Conservation (phyloP, 2,329 filamentous ascomycete species). For the Aspergillus pseudoglaucus region DNA sequence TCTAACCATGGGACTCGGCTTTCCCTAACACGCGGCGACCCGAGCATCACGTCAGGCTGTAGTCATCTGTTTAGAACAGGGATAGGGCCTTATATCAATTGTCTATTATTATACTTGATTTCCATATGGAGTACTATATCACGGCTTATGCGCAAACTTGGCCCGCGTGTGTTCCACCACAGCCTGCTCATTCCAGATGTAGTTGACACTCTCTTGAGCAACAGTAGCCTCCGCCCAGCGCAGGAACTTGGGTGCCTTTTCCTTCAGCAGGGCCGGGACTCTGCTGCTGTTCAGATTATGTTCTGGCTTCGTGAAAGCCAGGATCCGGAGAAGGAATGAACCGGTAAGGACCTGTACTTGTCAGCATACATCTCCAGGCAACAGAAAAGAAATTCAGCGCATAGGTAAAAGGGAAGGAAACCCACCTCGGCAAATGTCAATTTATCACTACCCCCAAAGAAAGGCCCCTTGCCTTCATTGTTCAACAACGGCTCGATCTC, state of each 20-base stretch:
- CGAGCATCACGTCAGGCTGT: no score
- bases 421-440: constrained; percentile 65
- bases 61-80: no score
- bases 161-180: constrained; percentile 39
- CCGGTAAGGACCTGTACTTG: constrained; percentile 52
- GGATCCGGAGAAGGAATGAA: constrained; percentile 60
- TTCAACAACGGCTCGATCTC: constrained; percentile 66
- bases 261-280: constrained; percentile 40
- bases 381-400: not conserved
- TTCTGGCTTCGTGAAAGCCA: constrained; percentile 49
- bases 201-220: constrained; percentile 59
- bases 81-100: no score
- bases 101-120: no score
- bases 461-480: constrained; percentile 41
- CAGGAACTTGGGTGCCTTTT: constrained; percentile 58
- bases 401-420: not conserved
- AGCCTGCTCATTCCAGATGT: constrained; percentile 52
- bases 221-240: constrained; percentile 59
- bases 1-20: not conserved
- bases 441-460: constrained; percentile 57
- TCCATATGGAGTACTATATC: not conserved
- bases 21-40: no score
- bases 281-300: constrained; percentile 45
- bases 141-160: constrained; percentile 28
- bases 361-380: constrained; percentile 4